phyloP scores from a whole-genome alignment of 2,329 filamentous ascomycete species.

The Scolecobasidium constrictum region DNA sequence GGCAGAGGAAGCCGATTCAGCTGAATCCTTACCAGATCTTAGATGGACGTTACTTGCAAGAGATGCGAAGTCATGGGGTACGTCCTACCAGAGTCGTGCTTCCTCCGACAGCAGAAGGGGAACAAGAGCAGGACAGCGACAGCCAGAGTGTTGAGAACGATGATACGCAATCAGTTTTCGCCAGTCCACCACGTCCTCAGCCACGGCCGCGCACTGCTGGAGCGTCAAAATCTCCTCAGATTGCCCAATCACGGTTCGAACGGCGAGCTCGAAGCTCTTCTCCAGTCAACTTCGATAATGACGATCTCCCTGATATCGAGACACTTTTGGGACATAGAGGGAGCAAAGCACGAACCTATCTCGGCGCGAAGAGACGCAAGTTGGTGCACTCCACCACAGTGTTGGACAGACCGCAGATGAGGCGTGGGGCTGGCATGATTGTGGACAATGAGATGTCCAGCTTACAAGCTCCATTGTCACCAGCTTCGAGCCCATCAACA shows the following conservation, averaged over 20 bases:
- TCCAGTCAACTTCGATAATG: too few species aligned
- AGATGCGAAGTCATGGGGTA: conserved; percentile 31
- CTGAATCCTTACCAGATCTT: conserved; percentile 38
- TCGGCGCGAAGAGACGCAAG: conserved; percentile 15
- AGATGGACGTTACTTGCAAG: conserved; percentile 30
- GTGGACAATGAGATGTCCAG: too few species aligned
- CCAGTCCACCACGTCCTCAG: too few species aligned
- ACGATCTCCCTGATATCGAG: conserved; percentile 20
- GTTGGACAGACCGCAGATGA: too few species aligned
- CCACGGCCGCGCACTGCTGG: too few species aligned
- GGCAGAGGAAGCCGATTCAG: conserved; percentile 37
- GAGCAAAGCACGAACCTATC: conserved; percentile 11
- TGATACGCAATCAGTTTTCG: not conserved
- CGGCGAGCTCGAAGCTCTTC: too few species aligned
- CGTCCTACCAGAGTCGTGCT: conserved; percentile 27
- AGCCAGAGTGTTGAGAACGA: conserved; percentile 10
- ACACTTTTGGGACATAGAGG: conserved; percentile 12
- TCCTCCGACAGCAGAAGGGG: conserved; percentile 1
- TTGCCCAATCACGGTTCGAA: too few species aligned
- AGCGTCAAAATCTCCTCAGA: too few species aligned
- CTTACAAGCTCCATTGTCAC: too few species aligned
- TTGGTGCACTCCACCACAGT: too few species aligned
- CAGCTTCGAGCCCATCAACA: too few species aligned
- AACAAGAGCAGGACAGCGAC: conserved; percentile 9
- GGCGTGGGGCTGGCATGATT: too few species aligned